A percentile compares a stretch with the other conserved stretches of the same genome.
These are phyloP conservation scores for Cardamine resedifolia DNA, from an alignment of 345 rosid species.

Conservation along the genomic window DNA sequence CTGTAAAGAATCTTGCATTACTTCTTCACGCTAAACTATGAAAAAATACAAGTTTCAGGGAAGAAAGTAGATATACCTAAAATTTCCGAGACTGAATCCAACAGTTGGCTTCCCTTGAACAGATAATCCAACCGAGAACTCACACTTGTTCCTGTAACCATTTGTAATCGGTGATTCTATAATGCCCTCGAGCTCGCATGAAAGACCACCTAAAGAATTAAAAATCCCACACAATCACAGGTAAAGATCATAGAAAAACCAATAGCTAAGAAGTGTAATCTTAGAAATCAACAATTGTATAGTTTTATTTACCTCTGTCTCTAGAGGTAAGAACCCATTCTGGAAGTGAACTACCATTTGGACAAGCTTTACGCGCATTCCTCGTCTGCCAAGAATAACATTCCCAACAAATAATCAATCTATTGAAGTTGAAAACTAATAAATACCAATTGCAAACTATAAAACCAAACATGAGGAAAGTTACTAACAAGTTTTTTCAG, in stretches of 20 bases:
- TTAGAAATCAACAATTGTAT: too few species aligned
- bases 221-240: neutral
- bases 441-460: neutral
- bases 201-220: conserved; percentile 68
- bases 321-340: conserved; percentile 79
- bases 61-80: conserved; percentile 53
- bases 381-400: conserved; percentile 62
- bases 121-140: conserved; percentile 89
- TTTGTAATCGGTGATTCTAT: conserved; percentile 74
- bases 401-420: conserved; percentile 25
- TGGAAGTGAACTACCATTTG: conserved; percentile 76
- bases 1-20: conserved; percentile 42
- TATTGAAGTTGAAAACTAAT: conserved; percentile 2
- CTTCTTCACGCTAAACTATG: conserved; percentile 17
- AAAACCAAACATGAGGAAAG: neutral
- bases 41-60: conserved; percentile 6
- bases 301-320: conserved; percentile 71
- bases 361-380: conserved; percentile 92
- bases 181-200: conserved; percentile 83
- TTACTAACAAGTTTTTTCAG: conserved; percentile 77
- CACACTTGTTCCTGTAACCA: conserved; percentile 95
- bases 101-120: conserved; percentile 73
- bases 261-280: conserved; percentile 1
- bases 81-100: conserved; percentile 93
- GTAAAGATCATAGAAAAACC: neutral